phyloP scores from a whole-genome alignment of 1,139 yeast species.

The Yamadazyma buinensis region DNA sequence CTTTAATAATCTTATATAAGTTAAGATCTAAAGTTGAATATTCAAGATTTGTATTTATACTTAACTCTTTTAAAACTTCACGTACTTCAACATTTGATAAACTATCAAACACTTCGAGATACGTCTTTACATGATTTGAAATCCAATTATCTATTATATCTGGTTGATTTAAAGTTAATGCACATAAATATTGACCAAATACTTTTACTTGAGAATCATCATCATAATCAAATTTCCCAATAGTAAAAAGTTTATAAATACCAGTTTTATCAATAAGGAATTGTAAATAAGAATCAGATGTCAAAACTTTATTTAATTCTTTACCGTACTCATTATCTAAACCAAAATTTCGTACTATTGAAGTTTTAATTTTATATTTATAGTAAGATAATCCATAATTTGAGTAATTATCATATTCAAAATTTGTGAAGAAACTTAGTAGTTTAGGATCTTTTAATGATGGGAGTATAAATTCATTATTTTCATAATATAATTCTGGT shows the following conservation, averaged over 20 bases:
- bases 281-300: constrained; percentile 14
- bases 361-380: neutral
- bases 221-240: neutral
- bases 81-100: constrained; percentile 14
- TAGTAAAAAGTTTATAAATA: constrained; percentile 10
- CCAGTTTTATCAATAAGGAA: constrained; percentile 16
- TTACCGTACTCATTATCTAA: neutral
- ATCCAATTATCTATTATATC: constrained; percentile 12
- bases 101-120: constrained; percentile 14
- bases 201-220: constrained; percentile 12
- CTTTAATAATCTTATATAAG: neutral
- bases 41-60: neutral
- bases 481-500: constrained; percentile 5
- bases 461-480: constrained; percentile 13
- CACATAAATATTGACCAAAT: constrained; percentile 20
- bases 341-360: neutral
- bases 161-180: constrained; percentile 8
- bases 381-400: constrained; percentile 1
- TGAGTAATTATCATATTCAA: neutral
- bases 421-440: neutral
- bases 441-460: constrained; percentile 7
- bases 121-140: constrained; percentile 7
- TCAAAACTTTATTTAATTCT: constrained; percentile 9
- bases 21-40: neutral
- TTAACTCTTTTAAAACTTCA: constrained; percentile 10